Conservation (phyloP, 805 yeast genomes). For the Wickerhamiella australiensis region DNA sequence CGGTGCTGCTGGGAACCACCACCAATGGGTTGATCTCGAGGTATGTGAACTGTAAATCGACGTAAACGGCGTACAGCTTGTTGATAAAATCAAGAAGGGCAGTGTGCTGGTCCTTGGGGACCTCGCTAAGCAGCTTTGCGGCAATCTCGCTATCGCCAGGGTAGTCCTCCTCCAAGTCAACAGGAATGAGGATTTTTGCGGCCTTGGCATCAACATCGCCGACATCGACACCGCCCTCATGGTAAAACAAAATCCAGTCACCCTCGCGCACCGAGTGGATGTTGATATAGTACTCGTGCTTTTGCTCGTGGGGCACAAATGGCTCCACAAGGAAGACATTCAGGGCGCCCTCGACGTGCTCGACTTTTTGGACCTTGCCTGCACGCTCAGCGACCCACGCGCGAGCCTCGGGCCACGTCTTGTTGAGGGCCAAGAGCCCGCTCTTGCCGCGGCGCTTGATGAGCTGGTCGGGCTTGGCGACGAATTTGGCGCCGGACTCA, state of each 20-base stretch:
- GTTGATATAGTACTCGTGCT: slow-evolving; percentile 37
- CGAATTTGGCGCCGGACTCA: slow-evolving; percentile 30
- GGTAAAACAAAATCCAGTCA: slow-evolving; percentile 37
- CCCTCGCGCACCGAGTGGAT: slow-evolving; percentile 39
- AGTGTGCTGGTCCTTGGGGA: slow-evolving; percentile 32
- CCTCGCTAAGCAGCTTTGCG: slow-evolving; percentile 29
- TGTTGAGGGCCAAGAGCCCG: slow-evolving; percentile 34
- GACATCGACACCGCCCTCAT: slow-evolving; percentile 39
- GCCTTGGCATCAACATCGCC: slow-evolving; percentile 40
- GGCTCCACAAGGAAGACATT: slow-evolving; percentile 36
- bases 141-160: slow-evolving; percentile 31
- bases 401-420: slow-evolving; percentile 35
- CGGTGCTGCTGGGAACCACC: slow-evolving; percentile 31
- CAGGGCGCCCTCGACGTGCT: slow-evolving; percentile 31
- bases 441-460: slow-evolving; percentile 38
- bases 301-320: slow-evolving; percentile 37
- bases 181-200: slow-evolving; percentile 33
- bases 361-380: slow-evolving; percentile 32
- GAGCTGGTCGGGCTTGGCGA: slow-evolving; percentile 37
- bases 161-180: slow-evolving; percentile 32
- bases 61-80: slow-evolving; percentile 37
- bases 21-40: slow-evolving; percentile 38
- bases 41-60: slow-evolving; percentile 37
- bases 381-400: slow-evolving; percentile 36
- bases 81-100: slow-evolving; percentile 35